These are phyloP conservation scores for Fomitopsis pulvina DNA, from an alignment of 768 basidiomycete genomes.

Conservation along the genomic window DNA sequence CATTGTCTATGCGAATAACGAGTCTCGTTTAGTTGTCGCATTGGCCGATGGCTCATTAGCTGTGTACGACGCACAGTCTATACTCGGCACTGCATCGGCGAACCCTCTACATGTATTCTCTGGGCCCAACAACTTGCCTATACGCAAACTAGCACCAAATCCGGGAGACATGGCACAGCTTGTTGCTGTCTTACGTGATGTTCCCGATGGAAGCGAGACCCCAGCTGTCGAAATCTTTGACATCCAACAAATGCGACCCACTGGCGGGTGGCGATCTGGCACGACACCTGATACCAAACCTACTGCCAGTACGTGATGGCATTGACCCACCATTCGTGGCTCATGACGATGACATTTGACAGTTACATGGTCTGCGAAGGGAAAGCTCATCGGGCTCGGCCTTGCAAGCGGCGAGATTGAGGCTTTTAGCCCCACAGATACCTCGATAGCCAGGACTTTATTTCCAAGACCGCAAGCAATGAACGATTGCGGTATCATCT, in stretches of 20 bases:
- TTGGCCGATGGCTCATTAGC: conserved; percentile 52
- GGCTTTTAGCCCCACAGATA: conserved; percentile 54
- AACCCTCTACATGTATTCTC: conserved; percentile 44
- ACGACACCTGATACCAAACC: conserved; percentile 43
- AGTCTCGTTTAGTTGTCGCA: conserved; percentile 54
- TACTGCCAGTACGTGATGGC: conserved; percentile 45
- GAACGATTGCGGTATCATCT: conserved; percentile 38
- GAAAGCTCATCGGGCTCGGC: conserved; percentile 77
- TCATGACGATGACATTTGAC: conserved; percentile 1
- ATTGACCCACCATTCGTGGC: not conserved
- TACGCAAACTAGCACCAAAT: conserved; percentile 57
- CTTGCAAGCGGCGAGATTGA: conserved; percentile 64
- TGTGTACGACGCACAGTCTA: conserved; percentile 47
- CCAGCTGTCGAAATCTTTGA: conserved; percentile 55
- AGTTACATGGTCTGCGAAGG: conserved; percentile 87
- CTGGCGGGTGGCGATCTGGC: conserved; percentile 50
- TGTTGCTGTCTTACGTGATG: conserved; percentile 51
- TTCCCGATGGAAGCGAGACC: conserved; percentile 23
- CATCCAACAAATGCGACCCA: conserved; percentile 38
- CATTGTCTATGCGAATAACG: conserved; percentile 51
- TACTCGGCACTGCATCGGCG: conserved; percentile 41
- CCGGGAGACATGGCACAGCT: conserved; percentile 55
- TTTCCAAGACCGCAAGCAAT: conserved; percentile 50
- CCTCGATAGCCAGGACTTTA: conserved; percentile 47
- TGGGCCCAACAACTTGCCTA: conserved; percentile 34